Conservation (phyloP, 2,329 filamentous ascomycete species). For the Biscogniauxia marginata region DNA sequence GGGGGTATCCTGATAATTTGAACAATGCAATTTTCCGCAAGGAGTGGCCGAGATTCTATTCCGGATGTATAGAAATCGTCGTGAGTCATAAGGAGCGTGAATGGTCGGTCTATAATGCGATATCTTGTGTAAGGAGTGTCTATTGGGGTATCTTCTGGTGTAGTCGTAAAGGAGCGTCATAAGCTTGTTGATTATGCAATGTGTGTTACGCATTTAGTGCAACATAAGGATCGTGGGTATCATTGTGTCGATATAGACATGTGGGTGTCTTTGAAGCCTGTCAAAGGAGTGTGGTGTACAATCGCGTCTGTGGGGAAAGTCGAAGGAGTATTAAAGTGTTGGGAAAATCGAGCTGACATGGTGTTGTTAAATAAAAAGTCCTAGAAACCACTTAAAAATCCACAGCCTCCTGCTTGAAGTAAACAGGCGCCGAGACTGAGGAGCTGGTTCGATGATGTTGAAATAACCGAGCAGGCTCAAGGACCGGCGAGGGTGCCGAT, state of each 20-base stretch:
- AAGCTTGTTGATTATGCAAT: constrained; percentile 34
- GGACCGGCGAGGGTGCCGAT: constrained; percentile 34
- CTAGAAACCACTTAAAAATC: constrained; percentile 12
- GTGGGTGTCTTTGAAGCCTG: constrained; percentile 33
- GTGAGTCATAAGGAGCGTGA: constrained; percentile 35
- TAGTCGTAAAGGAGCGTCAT: constrained; percentile 39
- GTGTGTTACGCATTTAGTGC: constrained; percentile 29
- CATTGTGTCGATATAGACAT: constrained; percentile 37
- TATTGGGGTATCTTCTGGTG: constrained; percentile 42
- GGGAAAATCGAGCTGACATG: constrained; percentile 17
- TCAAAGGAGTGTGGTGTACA: constrained; percentile 38
- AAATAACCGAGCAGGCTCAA: constrained; percentile 37
- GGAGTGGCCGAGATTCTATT: constrained; percentile 39
- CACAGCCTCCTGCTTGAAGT: constrained; percentile 38
- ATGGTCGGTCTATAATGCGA: constrained; percentile 32
- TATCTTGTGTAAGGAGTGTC: constrained; percentile 43
- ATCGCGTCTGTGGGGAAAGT: constrained; percentile 33
- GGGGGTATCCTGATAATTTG: constrained; percentile 34
- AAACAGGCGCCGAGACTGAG: constrained; percentile 32
- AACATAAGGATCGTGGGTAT: constrained; percentile 35
- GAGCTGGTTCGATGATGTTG: constrained; percentile 36
- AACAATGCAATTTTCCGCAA: constrained; percentile 32
- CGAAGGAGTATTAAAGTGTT: constrained; percentile 27
- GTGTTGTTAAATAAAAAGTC: constrained; percentile 3
- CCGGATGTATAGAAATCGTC: constrained; percentile 34